Evolutionary conservation across 768 basidiomycete species (phyloP).

Genomic region (Tylopilus vinaceipallidus): DNA sequence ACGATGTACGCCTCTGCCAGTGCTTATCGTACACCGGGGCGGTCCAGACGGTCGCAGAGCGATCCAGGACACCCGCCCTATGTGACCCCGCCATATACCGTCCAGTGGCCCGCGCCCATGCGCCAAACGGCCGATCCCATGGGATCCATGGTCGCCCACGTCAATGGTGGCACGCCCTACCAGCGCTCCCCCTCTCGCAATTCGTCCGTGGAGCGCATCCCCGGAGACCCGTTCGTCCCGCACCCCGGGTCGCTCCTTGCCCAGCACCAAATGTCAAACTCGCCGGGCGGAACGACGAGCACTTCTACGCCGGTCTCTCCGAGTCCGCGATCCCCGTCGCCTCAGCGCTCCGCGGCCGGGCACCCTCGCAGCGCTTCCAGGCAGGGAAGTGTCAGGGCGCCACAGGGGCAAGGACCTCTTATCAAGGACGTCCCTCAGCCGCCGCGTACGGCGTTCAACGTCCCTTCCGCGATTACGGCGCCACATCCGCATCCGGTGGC

Average conservation of each 20-base stretch:
- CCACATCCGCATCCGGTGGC: slow-evolving; percentile 14
- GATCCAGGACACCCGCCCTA: slow-evolving; percentile 26
- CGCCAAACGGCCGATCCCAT: slow-evolving; percentile 22
- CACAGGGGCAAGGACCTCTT: slow-evolving; percentile 15
- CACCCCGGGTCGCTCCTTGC: slow-evolving; percentile 8
- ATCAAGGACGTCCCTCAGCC: slow-evolving; percentile 21
- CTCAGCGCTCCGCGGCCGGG: slow-evolving; percentile 16
- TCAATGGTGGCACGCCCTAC: not conserved
- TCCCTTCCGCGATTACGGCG: slow-evolving; percentile 7
- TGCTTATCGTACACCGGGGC: slow-evolving; percentile 8
- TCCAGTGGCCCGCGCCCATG: slow-evolving; percentile 25
- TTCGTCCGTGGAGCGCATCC: slow-evolving; percentile 20
- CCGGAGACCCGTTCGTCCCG: slow-evolving; percentile 13
- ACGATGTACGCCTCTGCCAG: slow-evolving; percentile 16
- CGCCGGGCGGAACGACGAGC: slow-evolving; percentile 3
- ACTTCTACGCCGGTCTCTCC: slow-evolving; percentile 18
- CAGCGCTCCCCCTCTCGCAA: slow-evolving; percentile 19
- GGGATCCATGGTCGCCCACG: not conserved
- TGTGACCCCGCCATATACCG: slow-evolving; percentile 22
- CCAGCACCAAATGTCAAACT: slow-evolving; percentile 3
- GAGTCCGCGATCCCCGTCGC: slow-evolving; percentile 15
- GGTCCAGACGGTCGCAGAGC: slow-evolving; percentile 16
- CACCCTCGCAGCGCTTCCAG: slow-evolving; percentile 18
- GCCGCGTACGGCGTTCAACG: slow-evolving; percentile 15
- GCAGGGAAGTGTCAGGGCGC: slow-evolving; percentile 16